Evolutionary conservation across 2,329 filamentous ascomycete species (phyloP), one percentile per base, ranked within the genome.

Genomic region (Trichoderma sp.): DNA sequence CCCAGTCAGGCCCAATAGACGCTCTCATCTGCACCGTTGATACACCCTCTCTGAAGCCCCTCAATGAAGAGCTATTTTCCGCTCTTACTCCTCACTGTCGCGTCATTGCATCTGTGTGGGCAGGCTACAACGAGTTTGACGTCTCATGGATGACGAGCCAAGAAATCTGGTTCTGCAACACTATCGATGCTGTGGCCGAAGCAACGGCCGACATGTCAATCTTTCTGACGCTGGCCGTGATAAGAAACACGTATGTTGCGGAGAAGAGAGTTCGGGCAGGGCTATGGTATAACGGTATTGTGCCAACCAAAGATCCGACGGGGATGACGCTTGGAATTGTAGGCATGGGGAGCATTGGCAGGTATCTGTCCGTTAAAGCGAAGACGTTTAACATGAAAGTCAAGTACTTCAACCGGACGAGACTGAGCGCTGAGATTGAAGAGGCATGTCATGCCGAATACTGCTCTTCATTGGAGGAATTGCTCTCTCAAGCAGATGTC

Each of bases 161-260:
- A 7, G 82, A 82, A 6, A 85, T 91, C 31, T 88, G 84, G 81
- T 90, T 91, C 78, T 90, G 88, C 81, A 91, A 89, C 77, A 85
- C 86, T 0, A 80, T 87, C 3, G 85, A 91, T 76, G 89, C 88
- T 0, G 88, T 88, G 0, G 85, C 88, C 0, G 86, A 91, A 74
- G 87, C 88, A 2, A 88, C 86, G 0, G 87, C 87, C 0, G 87
- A 88, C 60, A 87, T 88, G 84, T 85, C 88, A 16, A 77, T 84
- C 33, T 84, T 84, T 56, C 68, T 85, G 0, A 78, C 74, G 0
- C 71, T 85, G 1, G 80, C 82, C 0, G 80, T 85, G 1, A 78
- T 90, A 24, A 85, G 88, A 68, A 86, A 90, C 75, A 84, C 86
- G 0, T 83, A 79, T 4, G 78, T 81, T 1, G 84, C 84, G 3